Percentiles rank a stretch among this genome's conserved stretches.
These are phyloP conservation scores for Metschnikowia santaceciliae DNA, from an alignment of 805 yeast species.

Conservation along the genomic window DNA sequence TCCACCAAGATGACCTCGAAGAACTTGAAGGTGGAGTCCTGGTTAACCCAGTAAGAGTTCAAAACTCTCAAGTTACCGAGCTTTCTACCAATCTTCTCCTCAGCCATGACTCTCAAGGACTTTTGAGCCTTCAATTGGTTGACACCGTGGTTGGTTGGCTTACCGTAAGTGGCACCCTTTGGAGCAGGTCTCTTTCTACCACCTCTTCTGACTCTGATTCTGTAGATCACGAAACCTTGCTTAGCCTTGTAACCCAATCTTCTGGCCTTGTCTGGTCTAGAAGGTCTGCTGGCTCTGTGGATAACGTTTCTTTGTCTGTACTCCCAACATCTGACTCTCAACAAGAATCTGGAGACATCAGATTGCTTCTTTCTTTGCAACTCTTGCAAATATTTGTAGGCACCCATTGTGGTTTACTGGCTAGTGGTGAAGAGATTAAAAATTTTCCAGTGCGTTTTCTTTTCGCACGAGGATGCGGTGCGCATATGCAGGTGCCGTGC, in stretches of 20 bases:
- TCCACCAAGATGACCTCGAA: conserved; percentile 96
- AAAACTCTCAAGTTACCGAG: conserved; percentile 98
- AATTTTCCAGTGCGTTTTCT: background rate
- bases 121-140: conserved; percentile 99
- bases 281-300: conserved; percentile 98
- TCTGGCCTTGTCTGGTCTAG: conserved; percentile 99
- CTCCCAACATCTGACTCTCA: conserved; percentile 99
- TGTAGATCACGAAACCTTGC: conserved; percentile 98
- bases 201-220: conserved; percentile 99
- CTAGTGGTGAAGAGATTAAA: conserved; percentile 1
- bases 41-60: conserved; percentile 99
- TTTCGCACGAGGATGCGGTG: conserved; percentile 2
- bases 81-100: conserved; percentile 99
- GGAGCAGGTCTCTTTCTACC: conserved; percentile 99
- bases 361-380: conserved; percentile 99
- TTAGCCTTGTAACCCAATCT: conserved; percentile 99
- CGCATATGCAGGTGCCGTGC: conserved; percentile 1
- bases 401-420: conserved; percentile 71
- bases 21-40: conserved; percentile 99
- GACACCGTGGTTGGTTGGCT: conserved; percentile 99
- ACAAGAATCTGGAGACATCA: conserved; percentile 97
- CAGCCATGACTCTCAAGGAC: conserved; percentile 96
- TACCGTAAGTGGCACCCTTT: conserved; percentile 99
- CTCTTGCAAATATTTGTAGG: conserved; percentile 99
- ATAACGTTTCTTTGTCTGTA: conserved; percentile 98